These are phyloP conservation scores for Tetrapyrgos nigripes DNA, from an alignment of 1,284 basidiomycete genomes.

Conservation along the genomic window DNA sequence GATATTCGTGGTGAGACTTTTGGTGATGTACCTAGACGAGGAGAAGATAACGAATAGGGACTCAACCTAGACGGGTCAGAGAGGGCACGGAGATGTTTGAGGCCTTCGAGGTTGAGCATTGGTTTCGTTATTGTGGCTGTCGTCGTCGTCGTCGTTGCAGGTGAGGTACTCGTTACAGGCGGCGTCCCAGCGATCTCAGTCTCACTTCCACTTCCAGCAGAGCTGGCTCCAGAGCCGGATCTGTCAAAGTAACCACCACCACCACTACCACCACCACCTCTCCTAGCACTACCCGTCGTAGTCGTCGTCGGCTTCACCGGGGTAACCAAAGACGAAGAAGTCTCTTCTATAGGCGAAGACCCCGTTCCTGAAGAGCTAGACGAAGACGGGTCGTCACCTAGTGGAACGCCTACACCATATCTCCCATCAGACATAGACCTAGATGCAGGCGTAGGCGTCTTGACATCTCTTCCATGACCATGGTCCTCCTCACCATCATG, in stretches of 20 bases:
- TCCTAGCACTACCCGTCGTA: not conserved
- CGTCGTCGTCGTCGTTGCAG: not conserved
- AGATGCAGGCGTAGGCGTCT: constrained; percentile 1
- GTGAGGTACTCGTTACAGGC: no score
- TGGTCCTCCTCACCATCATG: not conserved
- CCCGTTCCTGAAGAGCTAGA: not conserved
- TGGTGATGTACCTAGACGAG: no score
- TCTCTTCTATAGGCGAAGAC: not conserved
- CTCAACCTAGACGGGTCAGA: not conserved
- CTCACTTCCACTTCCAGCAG: constrained; percentile 10
- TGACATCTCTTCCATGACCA: not conserved
- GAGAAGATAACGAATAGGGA: not conserved
- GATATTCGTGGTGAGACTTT: not conserved
- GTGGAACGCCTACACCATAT: no score
- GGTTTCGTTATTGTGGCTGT: not conserved
- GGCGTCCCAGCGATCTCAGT: not conserved
- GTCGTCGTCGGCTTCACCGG: not conserved
- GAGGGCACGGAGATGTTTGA: not conserved
- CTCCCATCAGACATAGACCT: not conserved
- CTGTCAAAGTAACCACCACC: not conserved
- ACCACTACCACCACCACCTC: no score
- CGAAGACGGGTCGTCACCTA: no score
- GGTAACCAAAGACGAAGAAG: not conserved
- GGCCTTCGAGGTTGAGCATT: not conserved
- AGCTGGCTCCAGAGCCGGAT: not conserved